phyloP scores from a whole-genome alignment of 768 basidiomycete genomes.

The Gautieria morchelliformis region DNA sequence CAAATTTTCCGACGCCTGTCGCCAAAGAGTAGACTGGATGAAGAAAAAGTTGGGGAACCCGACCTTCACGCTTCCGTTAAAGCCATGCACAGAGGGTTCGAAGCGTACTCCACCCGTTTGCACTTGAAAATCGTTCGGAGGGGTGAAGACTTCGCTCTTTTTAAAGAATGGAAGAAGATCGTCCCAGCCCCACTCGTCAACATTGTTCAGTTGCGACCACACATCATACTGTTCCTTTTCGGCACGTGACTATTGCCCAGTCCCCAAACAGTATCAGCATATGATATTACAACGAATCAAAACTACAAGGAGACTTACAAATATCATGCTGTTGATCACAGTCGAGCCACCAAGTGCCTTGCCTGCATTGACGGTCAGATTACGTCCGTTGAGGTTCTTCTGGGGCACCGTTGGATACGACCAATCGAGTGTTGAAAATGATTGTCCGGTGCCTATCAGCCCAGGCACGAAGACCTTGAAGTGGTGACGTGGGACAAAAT shows the following conservation, averaged over 20 bases:
- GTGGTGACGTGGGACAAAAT: too few relatives aligned
- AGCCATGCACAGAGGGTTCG: neutral
- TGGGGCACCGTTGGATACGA: slow-evolving; percentile 10
- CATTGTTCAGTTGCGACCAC: slow-evolving; percentile 13
- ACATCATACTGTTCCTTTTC: slow-evolving; percentile 14
- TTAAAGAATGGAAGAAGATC: slow-evolving; percentile 12
- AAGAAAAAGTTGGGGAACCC: slow-evolving; percentile 7
- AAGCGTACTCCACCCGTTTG: neutral
- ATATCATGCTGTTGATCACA: slow-evolving; percentile 16
- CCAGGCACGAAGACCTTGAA: slow-evolving; percentile 14
- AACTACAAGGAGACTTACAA: slow-evolving; percentile 4
- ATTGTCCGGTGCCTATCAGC: slow-evolving; percentile 5
- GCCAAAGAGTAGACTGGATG: slow-evolving; percentile 4
- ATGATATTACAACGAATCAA: too few relatives aligned
- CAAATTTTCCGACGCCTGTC: neutral
- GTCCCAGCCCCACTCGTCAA: slow-evolving; percentile 16
- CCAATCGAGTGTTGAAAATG: slow-evolving; percentile 13
- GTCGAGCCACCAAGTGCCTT: slow-evolving; percentile 19
- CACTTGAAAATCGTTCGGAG: slow-evolving; percentile 15
- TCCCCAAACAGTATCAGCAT: neutral
- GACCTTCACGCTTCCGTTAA: neutral
- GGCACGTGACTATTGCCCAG: slow-evolving; percentile 10
- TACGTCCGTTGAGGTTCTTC: slow-evolving; percentile 5
- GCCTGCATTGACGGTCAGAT: slow-evolving; percentile 11
- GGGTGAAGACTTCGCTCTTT: slow-evolving; percentile 28